Base-by-base conservation (phyloP, 192 early-diverging fungal species). In the Linnemannia elongata region DNA sequence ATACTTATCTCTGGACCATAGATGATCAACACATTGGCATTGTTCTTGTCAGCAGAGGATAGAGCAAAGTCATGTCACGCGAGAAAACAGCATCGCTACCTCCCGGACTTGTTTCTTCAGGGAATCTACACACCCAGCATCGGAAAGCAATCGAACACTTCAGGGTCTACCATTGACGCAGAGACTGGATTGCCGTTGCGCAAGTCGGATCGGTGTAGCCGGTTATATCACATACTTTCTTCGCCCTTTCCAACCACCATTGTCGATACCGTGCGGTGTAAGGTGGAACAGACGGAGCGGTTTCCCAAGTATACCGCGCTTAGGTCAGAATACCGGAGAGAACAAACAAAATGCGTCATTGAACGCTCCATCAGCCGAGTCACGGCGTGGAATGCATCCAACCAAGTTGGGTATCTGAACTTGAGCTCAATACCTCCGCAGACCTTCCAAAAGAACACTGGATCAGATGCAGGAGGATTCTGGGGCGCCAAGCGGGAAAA, bases 21-120 rank as follows among this genome's bases (percentile, higher is more conserved):
- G 90, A 84, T 91, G 63, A 92, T 92, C 76, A 92, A 92, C 45
- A 92, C 91, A 12, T 63, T 92, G 22, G 91, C 91, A 13, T 45
- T 92, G 6, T 92, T 90, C 54, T 74, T 92, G 20, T 88, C 88
- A 2, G 70, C 88, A 7, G 91, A 89, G 38, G 91, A 92, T 76
- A 77, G 89, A 81, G 85, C 87, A 45, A 88, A 90, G 17, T 92
- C 91, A 4, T 90, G 90, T 74, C 91, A 92, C 75, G 90, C 91
- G 38, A 78, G 88, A 30, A 92, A 92, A 77, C 82, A 88, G 76
- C 91, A 90, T 57, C 89, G 89, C 8, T 92, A 92, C 47, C 76
- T 90, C 38, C 88, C 90, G 9, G 82, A 92, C 75, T 66, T 92
- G 6, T 92, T 89, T 75, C 74, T 90, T 8, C 91, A 92, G 69